Conservation (phyloP, 768 basidiomycete genomes). For the Pulveroboletus sp. region DNA sequence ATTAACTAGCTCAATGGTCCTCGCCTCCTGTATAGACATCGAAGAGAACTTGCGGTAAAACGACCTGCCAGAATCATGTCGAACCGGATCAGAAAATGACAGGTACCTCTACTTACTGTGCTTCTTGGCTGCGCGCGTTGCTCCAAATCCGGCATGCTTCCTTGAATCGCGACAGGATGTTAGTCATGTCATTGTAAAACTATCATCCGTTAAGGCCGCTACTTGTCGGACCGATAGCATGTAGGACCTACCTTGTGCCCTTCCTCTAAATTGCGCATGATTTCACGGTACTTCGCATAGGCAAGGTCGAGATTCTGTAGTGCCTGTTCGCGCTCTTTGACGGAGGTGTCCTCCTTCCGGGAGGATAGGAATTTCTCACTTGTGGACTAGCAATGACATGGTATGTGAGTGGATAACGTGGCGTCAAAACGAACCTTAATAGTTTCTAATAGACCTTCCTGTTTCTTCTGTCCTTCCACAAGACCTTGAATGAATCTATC, state of each 20-base stretch:
- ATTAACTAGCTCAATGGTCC: conserved; percentile 1
- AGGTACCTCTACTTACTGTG: conserved; percentile 49
- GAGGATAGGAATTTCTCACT: conserved; percentile 74
- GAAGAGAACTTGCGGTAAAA: conserved; percentile 21
- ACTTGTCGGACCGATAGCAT: background rate
- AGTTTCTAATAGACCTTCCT: conserved; percentile 57
- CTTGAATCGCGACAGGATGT: conserved; percentile 68
- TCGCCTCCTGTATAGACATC: conserved; percentile 31
- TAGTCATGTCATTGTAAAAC: conserved; percentile 88
- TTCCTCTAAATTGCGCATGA: conserved; percentile 79
- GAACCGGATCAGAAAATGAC: background rate
- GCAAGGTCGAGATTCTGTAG: conserved; percentile 81
- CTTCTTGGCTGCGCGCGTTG: conserved; percentile 63
- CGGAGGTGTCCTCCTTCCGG: conserved; percentile 67
- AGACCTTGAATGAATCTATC: conserved; percentile 67
- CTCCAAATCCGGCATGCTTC: conserved; percentile 75
- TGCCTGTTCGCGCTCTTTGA: conserved; percentile 77
- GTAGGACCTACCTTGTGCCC: conserved; percentile 62
- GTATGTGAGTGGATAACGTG: background rate
- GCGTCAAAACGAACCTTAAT: conserved; percentile 53
- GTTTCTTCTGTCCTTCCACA: conserved; percentile 48
- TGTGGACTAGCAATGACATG: conserved; percentile 37
- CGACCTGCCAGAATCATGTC: conserved; percentile 8
- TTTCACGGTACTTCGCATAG: conserved; percentile 84
- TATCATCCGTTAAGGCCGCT: conserved; percentile 24